These are phyloP conservation scores for Amphicarpaea edgeworthii DNA, from an alignment of 306 rosid species.

Conservation along the genomic window DNA sequence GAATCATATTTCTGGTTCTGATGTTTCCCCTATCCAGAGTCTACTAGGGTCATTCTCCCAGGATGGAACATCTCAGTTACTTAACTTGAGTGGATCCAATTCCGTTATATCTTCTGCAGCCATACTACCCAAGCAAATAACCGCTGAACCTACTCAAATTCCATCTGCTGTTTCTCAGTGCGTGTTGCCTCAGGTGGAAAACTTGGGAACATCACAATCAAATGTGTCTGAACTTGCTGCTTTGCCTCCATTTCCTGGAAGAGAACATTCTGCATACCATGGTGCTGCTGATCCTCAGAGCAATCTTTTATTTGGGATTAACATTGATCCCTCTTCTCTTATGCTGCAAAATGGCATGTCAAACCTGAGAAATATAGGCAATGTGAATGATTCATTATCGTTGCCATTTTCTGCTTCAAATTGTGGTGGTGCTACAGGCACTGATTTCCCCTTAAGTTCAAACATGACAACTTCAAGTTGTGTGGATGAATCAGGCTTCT, in stretches of 20 bases:
- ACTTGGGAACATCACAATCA: conserved; percentile 59
- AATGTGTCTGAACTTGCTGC: conserved; percentile 59
- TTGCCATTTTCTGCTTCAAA: conserved; percentile 71
- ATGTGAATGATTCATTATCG: conserved; percentile 60
- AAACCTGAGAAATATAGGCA: conserved; percentile 68
- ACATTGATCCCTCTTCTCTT: conserved; percentile 78
- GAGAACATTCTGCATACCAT: conserved; percentile 79
- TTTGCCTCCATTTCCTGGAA: conserved; percentile 88
- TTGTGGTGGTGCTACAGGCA: conserved; percentile 64
- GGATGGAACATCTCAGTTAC: conserved; percentile 72
- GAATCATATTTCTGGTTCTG: conserved; percentile 61
- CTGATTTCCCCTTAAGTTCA: conserved; percentile 71
- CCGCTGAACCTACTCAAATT: conserved; percentile 70
- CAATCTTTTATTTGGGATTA: conserved; percentile 83
- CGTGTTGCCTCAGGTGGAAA: conserved; percentile 66
- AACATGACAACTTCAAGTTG: conserved; percentile 68
- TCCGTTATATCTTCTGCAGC: conserved; percentile 57
- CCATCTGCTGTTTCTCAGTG: conserved; percentile 72
- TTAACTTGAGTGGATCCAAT: conserved; percentile 59
- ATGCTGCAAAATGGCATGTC: conserved; percentile 76
- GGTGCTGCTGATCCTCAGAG: conserved; percentile 78
- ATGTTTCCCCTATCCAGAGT: conserved; percentile 75
- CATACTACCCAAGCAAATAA: conserved; percentile 71
- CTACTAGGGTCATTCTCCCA: conserved; percentile 73
- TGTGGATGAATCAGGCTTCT: conserved; percentile 75